phyloP scores from a whole-genome alignment of 106 monocot species.

The Triglochin maritima region DNA sequence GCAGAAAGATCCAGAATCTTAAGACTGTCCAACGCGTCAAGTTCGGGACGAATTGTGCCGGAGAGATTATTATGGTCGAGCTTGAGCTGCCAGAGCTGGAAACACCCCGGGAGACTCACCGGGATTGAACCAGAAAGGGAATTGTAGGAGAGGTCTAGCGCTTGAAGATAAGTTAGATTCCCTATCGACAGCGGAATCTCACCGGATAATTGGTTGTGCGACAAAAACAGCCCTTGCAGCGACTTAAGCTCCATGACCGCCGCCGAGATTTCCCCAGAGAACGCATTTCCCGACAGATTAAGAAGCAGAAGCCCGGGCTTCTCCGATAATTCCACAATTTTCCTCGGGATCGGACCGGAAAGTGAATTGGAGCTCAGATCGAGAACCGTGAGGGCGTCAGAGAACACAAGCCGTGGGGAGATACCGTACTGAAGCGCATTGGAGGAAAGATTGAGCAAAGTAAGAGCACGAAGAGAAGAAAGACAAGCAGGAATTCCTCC shows the following conservation, averaged over 20 bases:
- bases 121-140: conserved; percentile 63
- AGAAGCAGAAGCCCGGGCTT: conserved; percentile 54
- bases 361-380: conserved; percentile 69
- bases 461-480: conserved; percentile 37
- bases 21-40: conserved; percentile 78
- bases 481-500: conserved; percentile 90
- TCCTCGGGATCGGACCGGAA: conserved; percentile 50
- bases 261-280: conserved; percentile 52
- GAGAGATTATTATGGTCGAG: conserved; percentile 70
- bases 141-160: conserved; percentile 64
- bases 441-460: conserved; percentile 61
- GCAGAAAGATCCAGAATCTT: conserved; percentile 48
- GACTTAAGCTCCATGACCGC: conserved; percentile 50
- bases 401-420: conserved; percentile 77
- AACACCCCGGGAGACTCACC: conserved; percentile 65
- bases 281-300: conserved; percentile 47
- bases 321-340: conserved; percentile 34
- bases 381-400: conserved; percentile 45
- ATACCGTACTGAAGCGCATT: conserved; percentile 55
- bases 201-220: conserved; percentile 50
- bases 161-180: conserved; percentile 78
- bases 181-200: conserved; percentile 72
- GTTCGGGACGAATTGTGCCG: conserved; percentile 67
- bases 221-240: conserved; percentile 52
- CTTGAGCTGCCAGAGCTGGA: conserved; percentile 77